phyloP scores from a whole-genome alignment of 805 yeast species.

The Komagataella phaffii region DNA sequence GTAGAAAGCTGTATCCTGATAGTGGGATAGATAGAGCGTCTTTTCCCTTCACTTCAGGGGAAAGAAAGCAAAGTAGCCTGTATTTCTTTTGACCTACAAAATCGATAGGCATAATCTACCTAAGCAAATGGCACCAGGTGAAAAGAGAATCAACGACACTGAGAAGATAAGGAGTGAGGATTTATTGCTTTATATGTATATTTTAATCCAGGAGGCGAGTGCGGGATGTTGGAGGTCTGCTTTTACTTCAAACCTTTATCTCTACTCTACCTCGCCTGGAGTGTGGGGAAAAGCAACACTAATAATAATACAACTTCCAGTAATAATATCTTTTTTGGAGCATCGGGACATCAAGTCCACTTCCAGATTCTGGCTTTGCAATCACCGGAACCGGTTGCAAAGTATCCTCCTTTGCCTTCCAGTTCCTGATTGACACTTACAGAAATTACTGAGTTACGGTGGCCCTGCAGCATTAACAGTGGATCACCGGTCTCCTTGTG shows the following conservation, averaged over 20 bases:
- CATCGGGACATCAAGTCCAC: slow-evolving; percentile 26
- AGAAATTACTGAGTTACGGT: slow-evolving; percentile 87
- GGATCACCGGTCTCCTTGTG: slow-evolving; percentile 87
- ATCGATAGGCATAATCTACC: neutral
- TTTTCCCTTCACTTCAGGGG: neutral
- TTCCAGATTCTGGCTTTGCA: slow-evolving; percentile 96
- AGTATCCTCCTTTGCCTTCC: slow-evolving; percentile 54
- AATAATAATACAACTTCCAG: neutral
- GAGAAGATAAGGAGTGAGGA: neutral
- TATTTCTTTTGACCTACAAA: neutral
- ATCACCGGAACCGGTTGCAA: slow-evolving; percentile 97
- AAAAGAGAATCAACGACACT: neutral
- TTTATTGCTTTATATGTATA: neutral
- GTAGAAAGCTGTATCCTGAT: neutral
- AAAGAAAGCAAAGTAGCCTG: neutral
- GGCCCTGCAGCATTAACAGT: slow-evolving; percentile 91
- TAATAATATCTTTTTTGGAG: neutral
- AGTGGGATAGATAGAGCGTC: neutral
- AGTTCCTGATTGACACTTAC: slow-evolving; percentile 84
- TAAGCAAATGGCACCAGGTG: neutral
- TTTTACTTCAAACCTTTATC: neutral
- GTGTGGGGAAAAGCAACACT: neutral
- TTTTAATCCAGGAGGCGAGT: neutral
- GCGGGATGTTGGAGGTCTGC: neutral
- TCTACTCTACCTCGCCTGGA: neutral